Conservation (phyloP, 129 eudicot genomes). For the Calendula officinalis region DNA sequence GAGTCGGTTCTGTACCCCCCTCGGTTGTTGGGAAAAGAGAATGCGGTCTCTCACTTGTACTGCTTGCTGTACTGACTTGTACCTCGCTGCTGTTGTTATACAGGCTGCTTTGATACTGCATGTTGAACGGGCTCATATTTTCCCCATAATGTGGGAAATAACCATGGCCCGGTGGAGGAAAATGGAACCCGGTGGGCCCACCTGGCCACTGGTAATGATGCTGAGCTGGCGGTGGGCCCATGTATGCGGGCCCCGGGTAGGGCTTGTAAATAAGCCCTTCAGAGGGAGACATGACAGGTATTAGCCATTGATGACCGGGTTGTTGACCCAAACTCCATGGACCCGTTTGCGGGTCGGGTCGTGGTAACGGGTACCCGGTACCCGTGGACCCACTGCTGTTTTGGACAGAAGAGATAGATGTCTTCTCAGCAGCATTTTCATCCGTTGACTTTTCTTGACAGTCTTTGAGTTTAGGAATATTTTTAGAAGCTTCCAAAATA, state of each 20-base stretch:
- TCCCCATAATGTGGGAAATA: conserved; percentile 64
- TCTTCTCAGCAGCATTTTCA: conserved; percentile 69
- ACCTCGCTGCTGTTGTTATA: conserved; percentile 44
- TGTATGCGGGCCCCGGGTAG: conserved; percentile 66
- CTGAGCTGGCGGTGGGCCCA: conserved; percentile 44
- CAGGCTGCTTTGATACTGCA: conserved; percentile 36
- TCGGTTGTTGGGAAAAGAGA: conserved; percentile 49
- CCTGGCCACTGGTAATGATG: conserved; percentile 44
- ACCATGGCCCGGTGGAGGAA: conserved; percentile 65
- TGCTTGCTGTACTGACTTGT: conserved; percentile 77
- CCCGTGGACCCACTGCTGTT: conserved; percentile 43
- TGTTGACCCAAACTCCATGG: conserved; percentile 56
- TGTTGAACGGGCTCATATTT: conserved; percentile 11
- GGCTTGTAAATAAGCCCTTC: conserved; percentile 98
- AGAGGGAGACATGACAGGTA: conserved; percentile 90
- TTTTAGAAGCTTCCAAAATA: conserved; percentile 40
- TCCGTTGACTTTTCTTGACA: conserved; percentile 44
- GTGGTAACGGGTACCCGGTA: conserved; percentile 29
- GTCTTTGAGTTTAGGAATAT: conserved; percentile 32
- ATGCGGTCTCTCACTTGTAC: conserved; percentile 46
- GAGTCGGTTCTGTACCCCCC: conserved; percentile 18
- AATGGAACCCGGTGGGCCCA: conserved; percentile 44
- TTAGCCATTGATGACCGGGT: conserved; percentile 78
- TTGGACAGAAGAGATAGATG: conserved; percentile 53
- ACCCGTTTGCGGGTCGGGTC: conserved; percentile 45